phyloP scores from a whole-genome alignment of 2,329 filamentous ascomycete species.

The Cryphonectria japonica region DNA sequence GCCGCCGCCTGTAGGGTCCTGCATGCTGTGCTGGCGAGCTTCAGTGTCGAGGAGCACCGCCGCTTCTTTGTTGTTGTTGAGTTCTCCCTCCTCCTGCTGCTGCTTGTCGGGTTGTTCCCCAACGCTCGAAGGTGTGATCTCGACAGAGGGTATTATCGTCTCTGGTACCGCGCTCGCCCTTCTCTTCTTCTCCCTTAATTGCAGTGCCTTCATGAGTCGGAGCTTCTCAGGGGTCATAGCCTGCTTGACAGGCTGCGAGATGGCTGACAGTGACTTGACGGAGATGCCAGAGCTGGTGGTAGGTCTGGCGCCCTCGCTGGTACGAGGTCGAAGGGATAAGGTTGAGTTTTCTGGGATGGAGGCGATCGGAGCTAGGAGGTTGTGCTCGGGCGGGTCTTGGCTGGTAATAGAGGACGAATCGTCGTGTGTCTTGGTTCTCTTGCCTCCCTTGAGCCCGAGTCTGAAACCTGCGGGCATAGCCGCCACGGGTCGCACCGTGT shows the following conservation, averaged over 20 bases:
- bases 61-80: constrained; percentile 27
- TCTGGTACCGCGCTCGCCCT: constrained; percentile 43
- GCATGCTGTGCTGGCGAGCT: constrained; percentile 1
- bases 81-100: constrained; percentile 31
- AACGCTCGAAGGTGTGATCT: constrained; percentile 29
- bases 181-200: constrained; percentile 82
- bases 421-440: constrained; percentile 51
- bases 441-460: constrained; percentile 62
- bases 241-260: constrained; percentile 43
- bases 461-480: constrained; percentile 82
- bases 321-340: constrained; percentile 37
- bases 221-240: constrained; percentile 85
- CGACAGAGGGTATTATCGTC: constrained; percentile 34
- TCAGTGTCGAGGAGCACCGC: constrained; percentile 35
- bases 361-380: constrained; percentile 42
- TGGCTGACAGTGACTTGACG: constrained; percentile 44
- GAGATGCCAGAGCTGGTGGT: constrained; percentile 51
- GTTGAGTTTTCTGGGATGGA: constrained; percentile 41
- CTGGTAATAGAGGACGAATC: constrained; percentile 39
- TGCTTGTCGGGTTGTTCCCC: constrained; percentile 7
- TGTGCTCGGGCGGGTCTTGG: constrained; percentile 43
- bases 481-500: constrained; percentile 71
- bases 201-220: constrained; percentile 90
- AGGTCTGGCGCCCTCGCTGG: constrained; percentile 41
- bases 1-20: constrained; percentile 25